phyloP scores from a whole-genome alignment of 495 filamentous ascomycete species.

The Aspergillus conjunctus region DNA sequence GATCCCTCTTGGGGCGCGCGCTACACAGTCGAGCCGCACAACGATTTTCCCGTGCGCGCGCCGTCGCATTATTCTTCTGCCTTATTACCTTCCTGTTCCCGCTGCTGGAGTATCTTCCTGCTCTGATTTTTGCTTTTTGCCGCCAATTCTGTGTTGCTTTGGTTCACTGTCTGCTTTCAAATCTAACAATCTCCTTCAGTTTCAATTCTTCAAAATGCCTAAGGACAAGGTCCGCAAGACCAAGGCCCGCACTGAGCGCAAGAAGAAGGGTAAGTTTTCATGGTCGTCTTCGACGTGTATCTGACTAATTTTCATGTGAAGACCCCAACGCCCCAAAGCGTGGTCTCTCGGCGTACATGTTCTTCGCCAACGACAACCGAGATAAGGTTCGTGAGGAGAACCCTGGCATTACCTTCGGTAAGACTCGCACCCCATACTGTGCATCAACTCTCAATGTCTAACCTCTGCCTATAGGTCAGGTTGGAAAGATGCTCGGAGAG shows the following conservation, averaged over 20 bases:
- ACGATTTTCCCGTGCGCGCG: slow-evolving; percentile 21
- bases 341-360: slow-evolving; percentile 99
- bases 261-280: slow-evolving; percentile 75
- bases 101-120: slow-evolving; percentile 11
- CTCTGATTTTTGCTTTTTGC: slow-evolving; percentile 12
- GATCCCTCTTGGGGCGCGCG: slow-evolving; percentile 27
- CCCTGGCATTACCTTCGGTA: slow-evolving; percentile 96
- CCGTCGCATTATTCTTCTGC: slow-evolving; percentile 21
- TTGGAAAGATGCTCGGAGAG: slow-evolving; percentile 96
- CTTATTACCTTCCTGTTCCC: slow-evolving; percentile 20
- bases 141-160: not conserved
- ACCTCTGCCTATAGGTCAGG: slow-evolving; percentile 65
- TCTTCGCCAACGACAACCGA: slow-evolving; percentile 99
- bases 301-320: slow-evolving; percentile 36
- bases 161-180: not conserved
- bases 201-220: slow-evolving; percentile 61
- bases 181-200: slow-evolving; percentile 21
- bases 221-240: slow-evolving; percentile 64
- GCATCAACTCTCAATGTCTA: slow-evolving; percentile 18
- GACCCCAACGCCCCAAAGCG: slow-evolving; percentile 99
- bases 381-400: slow-evolving; percentile 98
- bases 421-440: slow-evolving; percentile 14
- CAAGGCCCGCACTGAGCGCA: slow-evolving; percentile 62
- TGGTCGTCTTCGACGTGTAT: slow-evolving; percentile 14
- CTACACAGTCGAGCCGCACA: slow-evolving; percentile 13